These are phyloP conservation scores for Backusella liffmaniae DNA, from an alignment of 192 early-diverging fungal species.

Conservation along the genomic window DNA sequence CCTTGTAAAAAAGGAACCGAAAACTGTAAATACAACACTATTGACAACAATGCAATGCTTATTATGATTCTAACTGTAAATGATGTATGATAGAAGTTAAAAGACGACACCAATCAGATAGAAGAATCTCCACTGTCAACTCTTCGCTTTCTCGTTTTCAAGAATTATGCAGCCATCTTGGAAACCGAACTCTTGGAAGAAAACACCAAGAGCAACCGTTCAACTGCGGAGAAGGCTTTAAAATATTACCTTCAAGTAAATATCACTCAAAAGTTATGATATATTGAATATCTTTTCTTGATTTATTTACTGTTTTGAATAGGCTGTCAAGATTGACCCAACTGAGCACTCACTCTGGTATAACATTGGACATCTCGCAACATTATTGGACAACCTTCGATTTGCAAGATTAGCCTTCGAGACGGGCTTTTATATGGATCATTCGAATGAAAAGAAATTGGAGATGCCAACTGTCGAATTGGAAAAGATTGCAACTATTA, in stretches of 20 bases:
- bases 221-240: conserved; percentile 27
- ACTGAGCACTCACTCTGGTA: conserved; percentile 32
- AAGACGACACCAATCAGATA: not conserved
- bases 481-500: not conserved
- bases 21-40: conserved; percentile 15
- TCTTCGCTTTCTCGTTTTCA: conserved; percentile 48
- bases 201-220: not conserved
- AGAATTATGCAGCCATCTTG: conserved; percentile 50
- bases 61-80: not conserved
- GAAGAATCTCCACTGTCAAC: conserved; percentile 35
- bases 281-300: not conserved
- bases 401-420: conserved; percentile 34
- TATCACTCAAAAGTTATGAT: not conserved
- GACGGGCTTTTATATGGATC: conserved; percentile 19
- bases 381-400: conserved; percentile 7
- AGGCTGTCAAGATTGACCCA: conserved; percentile 35
- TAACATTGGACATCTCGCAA: conserved; percentile 27
- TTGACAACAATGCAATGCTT: not conserved
- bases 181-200: conserved; percentile 33
- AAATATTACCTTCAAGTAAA: conserved; percentile 46
- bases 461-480: not conserved
- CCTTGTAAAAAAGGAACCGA: conserved; percentile 39
- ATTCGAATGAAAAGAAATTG: conserved; percentile 1
- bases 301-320: not conserved
- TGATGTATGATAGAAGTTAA: not conserved